Conservation (phyloP, 768 basidiomycete genomes). For the Leccinum fibrillosum region DNA sequence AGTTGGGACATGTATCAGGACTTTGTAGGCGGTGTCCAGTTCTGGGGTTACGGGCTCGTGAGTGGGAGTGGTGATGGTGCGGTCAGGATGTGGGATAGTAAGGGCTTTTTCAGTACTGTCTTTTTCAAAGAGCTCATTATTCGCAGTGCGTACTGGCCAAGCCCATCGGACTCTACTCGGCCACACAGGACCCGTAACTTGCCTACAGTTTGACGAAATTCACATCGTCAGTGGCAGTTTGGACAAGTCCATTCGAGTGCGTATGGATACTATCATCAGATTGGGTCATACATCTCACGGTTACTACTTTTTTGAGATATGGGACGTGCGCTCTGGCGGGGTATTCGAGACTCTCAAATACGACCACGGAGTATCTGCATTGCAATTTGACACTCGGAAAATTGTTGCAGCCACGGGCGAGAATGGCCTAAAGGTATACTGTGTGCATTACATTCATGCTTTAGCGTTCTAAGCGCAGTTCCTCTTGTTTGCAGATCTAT, state of each 20-base stretch:
- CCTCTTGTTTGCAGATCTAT: constrained; percentile 58
- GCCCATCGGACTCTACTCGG: constrained; percentile 90
- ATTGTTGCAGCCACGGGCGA: constrained; percentile 91
- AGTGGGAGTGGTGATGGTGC: constrained; percentile 97
- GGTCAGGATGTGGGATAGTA: constrained; percentile 99
- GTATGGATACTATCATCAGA: constrained; percentile 22
- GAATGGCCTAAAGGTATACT: constrained; percentile 81
- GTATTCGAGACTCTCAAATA: constrained; percentile 87
- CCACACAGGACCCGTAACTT: constrained; percentile 91
- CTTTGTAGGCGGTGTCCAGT: constrained; percentile 96
- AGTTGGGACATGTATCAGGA: constrained; percentile 95
- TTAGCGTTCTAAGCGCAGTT: background rate
- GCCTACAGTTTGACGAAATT: constrained; percentile 93
- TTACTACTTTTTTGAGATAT: constrained; percentile 55
- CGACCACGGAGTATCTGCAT: constrained; percentile 83
- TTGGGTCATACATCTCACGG: background rate
- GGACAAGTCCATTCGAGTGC: constrained; percentile 87
- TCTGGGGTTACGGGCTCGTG: constrained; percentile 97
- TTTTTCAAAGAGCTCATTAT: background rate
- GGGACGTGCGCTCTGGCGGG: constrained; percentile 92
- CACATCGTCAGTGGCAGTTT: constrained; percentile 91
- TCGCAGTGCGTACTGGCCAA: constrained; percentile 94
- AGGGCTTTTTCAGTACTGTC: constrained; percentile 29
- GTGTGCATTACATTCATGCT: background rate
- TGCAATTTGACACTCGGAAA: constrained; percentile 95